phyloP scores from a whole-genome alignment of 2,329 filamentous ascomycete species.

The Aspergillus pseudoterreus region DNA sequence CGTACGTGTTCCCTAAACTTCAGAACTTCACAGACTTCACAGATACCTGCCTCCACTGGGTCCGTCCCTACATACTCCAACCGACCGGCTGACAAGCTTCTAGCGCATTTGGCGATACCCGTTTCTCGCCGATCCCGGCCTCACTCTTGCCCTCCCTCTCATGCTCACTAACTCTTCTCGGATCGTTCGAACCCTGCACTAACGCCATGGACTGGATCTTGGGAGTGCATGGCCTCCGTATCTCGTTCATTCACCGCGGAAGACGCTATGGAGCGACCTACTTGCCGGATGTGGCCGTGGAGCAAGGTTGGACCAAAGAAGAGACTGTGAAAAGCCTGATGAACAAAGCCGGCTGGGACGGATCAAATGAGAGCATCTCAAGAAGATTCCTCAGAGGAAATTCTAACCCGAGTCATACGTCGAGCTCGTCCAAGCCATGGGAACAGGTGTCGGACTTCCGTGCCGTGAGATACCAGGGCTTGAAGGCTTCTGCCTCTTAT shows the following conservation, averaged over 20 bases:
- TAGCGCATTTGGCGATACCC: conserved; percentile 61
- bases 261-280: conserved; percentile 82
- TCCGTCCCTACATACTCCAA: background rate
- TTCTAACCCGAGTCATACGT: conserved; percentile 26
- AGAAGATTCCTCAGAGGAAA: conserved; percentile 38
- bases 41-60: background rate
- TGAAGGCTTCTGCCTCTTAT: conserved; percentile 68
- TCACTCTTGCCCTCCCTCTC: conserved; percentile 46
- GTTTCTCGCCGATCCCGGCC: conserved; percentile 56
- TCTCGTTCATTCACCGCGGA: conserved; percentile 73
- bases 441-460: conserved; percentile 68
- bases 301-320: conserved; percentile 94
- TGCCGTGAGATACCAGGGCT: conserved; percentile 82
- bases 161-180: conserved; percentile 73
- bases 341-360: conserved; percentile 90
- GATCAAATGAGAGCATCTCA: conserved; percentile 42
- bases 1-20: conserved; percentile 44
- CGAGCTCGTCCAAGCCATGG: conserved; percentile 53
- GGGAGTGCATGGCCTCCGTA: conserved; percentile 80
- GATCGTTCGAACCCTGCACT: conserved; percentile 73
- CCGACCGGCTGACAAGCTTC: background rate
- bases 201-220: conserved; percentile 81
- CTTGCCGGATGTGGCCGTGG: conserved; percentile 81
- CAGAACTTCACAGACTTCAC: background rate
- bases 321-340: conserved; percentile 86